Evolutionary conservation across 2,329 filamentous ascomycete genomes (phyloP), one percentile per base, ranked within the genome.

Genomic region (Epichloe sp.): DNA sequence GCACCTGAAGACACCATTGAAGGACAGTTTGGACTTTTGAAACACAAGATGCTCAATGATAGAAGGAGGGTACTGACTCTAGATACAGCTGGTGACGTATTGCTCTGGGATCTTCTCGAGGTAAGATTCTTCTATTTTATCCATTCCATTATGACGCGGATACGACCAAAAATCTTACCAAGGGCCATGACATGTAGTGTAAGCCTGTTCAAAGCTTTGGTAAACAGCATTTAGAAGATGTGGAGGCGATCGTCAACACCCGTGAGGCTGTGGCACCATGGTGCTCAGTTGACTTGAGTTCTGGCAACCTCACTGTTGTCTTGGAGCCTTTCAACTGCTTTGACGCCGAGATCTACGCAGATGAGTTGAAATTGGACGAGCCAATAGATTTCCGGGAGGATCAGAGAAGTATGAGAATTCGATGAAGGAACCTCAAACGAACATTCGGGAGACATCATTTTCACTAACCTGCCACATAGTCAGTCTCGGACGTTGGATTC

Each of bases 281-380:
- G 93, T 98, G 93, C 64, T 88, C 88, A 2, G 86, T 97, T 49
- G 89, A 98, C 62, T 90, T 91, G 19, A 85, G 91, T 59, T 97
- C 91, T 4, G 93, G 93, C 37, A 88, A 87, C 55, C 73, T 98
- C 51, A 91, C 89, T 2, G 91, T 96, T 3, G 84, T 94, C 17
- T 68, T 98, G 17, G 93, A 98, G 63, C 88, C 90, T 41, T 94
- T 93, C 61, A 94, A 94, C 59, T 96, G 90, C 65, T 98, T 98
- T 59, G 93, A 98, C 67, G 93, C 90, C 15, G 93, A 98, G 63
- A 86, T 95, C 67, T 98, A 98, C 64, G 91, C 89, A 1, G 93
- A 98, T 63, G 90, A 97, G 67, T 71, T 94, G 37, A 74, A 82
- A 41, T 59, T 91, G 50, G 78, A 85, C 11, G 83, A 88, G 55